These are phyloP conservation scores for Plantago elongata DNA, from an alignment of 257 asterid genomes.

Conservation along the genomic window DNA sequence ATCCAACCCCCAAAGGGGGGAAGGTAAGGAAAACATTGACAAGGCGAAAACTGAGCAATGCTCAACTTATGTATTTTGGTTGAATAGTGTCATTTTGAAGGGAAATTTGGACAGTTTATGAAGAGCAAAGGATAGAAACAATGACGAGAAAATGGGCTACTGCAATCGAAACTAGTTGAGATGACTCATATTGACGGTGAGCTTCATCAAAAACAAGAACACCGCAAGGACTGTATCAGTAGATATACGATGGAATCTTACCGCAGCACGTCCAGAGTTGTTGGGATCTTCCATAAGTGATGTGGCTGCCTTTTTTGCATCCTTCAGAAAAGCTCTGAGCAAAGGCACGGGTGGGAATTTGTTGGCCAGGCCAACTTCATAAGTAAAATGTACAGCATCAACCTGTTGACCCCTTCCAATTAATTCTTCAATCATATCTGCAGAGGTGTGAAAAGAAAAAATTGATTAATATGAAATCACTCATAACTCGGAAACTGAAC, in stretches of 20 bases:
- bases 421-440: slow-evolving; percentile 93
- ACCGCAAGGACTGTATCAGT: not conserved
- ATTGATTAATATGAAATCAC: slow-evolving; percentile 17
- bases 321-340: slow-evolving; percentile 85
- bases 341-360: slow-evolving; percentile 95
- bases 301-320: slow-evolving; percentile 75
- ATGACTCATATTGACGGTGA: not conserved
- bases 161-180: too few species aligned
- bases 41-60: too few species aligned
- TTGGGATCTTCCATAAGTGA: slow-evolving; percentile 78
- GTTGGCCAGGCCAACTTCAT: slow-evolving; percentile 82
- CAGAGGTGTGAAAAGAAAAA: slow-evolving; percentile 27
- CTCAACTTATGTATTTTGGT: too few species aligned
- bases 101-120: too few species aligned
- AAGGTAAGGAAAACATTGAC: too few species aligned
- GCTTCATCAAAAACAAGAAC: not conserved
- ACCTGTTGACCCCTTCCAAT: slow-evolving; percentile 97
- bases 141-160: too few species aligned
- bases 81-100: too few species aligned
- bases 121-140: too few species aligned
- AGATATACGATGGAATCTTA: slow-evolving; percentile 24
- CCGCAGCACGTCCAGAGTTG: slow-evolving; percentile 91
- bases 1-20: too few species aligned
- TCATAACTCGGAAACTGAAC: not conserved
- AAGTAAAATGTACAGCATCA: slow-evolving; percentile 96